phyloP scores from a whole-genome alignment of 345 rosid species.

The Kernera saxatilis region DNA sequence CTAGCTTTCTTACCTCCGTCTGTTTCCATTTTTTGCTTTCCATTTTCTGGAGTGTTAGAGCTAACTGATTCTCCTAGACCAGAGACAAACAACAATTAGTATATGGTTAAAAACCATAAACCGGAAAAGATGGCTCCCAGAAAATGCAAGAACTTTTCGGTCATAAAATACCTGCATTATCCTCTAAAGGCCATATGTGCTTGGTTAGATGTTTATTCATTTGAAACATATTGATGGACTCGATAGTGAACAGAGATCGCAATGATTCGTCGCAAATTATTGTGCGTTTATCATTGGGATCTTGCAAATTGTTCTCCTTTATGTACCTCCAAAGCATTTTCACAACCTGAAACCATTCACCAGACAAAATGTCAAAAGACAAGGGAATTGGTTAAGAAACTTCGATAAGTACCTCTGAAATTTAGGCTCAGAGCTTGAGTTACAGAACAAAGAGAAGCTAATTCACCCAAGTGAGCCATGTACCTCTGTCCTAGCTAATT shows the following conservation, averaged over 20 bases:
- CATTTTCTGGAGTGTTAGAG: constrained; percentile 18
- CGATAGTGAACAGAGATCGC: constrained; percentile 41
- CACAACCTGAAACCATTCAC: constrained; percentile 43
- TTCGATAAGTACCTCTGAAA: background rate
- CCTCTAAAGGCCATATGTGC: constrained; percentile 58
- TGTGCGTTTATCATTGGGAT: constrained; percentile 46
- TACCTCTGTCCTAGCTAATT: constrained; percentile 91
- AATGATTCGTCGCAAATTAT: constrained; percentile 51
- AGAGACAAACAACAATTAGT: constrained; percentile 11
- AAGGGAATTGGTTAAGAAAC: background rate
- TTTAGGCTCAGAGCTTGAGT: background rate
- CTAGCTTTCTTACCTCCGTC: constrained; percentile 28
- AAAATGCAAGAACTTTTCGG: background rate
- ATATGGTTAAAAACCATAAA: background rate
- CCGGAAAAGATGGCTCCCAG: background rate
- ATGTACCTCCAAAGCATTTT: constrained; percentile 55
- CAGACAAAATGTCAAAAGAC: background rate
- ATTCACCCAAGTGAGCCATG: background rate
- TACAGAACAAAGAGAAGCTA: constrained; percentile 1
- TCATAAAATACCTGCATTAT: constrained; percentile 37
- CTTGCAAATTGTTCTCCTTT: constrained; percentile 55
- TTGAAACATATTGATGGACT: constrained; percentile 59
- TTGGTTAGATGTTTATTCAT: constrained; percentile 54
- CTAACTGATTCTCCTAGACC: constrained; percentile 27
- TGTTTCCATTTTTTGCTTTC: constrained; percentile 27